Conservation (phyloP, 2,329 filamentous ascomycete genomes). For the Colletotrichum sojae region DNA sequence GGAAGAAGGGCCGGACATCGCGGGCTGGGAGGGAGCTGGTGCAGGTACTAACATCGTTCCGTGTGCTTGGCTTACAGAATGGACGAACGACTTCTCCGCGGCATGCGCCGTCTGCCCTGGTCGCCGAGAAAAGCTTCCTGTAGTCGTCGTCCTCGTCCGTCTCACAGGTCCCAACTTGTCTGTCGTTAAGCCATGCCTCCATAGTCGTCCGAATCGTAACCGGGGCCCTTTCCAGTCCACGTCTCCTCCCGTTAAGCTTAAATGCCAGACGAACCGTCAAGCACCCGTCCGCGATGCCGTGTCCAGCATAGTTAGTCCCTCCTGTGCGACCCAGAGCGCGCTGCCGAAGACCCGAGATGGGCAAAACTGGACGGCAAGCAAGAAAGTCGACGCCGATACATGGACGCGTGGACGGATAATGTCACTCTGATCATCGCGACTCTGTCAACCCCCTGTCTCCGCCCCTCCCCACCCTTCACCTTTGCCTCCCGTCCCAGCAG, state of each 20-base stretch:
- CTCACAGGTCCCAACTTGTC: no score
- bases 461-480: neutral
- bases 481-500: neutral
- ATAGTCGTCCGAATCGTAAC: neutral
- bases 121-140: neutral
- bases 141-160: no score
- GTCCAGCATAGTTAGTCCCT: conserved; percentile 20
- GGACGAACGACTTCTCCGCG: conserved; percentile 25
- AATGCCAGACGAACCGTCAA: conserved; percentile 26
- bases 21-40: neutral
- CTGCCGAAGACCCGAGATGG: conserved; percentile 36
- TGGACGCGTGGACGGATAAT: no score
- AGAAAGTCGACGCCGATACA: no score
- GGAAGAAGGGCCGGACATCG: neutral
- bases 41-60: neutral
- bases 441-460: neutral
- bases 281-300: conserved; percentile 22
- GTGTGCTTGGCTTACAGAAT: neutral
- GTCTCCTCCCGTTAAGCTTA: conserved; percentile 36
- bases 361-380: conserved; percentile 9
- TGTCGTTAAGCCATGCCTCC: neutral
- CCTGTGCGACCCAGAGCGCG: conserved; percentile 24
- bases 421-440: neutral
- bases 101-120: conserved; percentile 3
- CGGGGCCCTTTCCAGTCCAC: neutral